These are phyloP conservation scores for Phlebiopsis gigantea DNA, from an alignment of 768 basidiomycete genomes.

Conservation along the genomic window DNA sequence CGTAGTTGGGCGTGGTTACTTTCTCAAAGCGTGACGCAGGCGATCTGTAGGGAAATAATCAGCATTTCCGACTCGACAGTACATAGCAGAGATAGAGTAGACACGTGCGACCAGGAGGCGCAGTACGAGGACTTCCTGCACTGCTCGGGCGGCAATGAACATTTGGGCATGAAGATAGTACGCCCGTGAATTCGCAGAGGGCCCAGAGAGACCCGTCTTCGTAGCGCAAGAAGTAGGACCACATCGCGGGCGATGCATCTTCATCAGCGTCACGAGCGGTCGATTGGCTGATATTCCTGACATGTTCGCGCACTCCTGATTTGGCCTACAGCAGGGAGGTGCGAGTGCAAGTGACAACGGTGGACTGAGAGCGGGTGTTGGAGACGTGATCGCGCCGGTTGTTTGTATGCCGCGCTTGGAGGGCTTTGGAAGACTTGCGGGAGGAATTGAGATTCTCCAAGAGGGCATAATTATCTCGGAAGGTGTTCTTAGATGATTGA, in stretches of 20 bases:
- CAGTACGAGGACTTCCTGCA: too few relatives aligned
- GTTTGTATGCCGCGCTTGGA: too few relatives aligned
- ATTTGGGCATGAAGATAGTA: background rate
- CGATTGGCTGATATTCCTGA: constrained; percentile 67
- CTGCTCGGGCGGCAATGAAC: background rate
- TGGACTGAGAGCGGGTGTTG: constrained; percentile 47
- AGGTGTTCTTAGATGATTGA: too few relatives aligned
- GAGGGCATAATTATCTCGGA: too few relatives aligned
- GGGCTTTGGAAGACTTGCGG: too few relatives aligned
- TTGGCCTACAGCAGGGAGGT: constrained; percentile 72
- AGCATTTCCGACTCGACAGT: background rate
- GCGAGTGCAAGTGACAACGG: constrained; percentile 32
- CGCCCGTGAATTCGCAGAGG: background rate
- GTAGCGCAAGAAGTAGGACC: constrained; percentile 22
- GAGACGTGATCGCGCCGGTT: too few relatives aligned
- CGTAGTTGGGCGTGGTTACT: constrained; percentile 36
- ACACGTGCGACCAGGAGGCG: too few relatives aligned
- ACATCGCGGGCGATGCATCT: constrained; percentile 64
- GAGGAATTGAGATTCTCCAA: too few relatives aligned
- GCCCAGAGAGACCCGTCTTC: background rate
- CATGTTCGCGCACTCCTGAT: constrained; percentile 73
- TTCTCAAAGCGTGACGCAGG: constrained; percentile 55
- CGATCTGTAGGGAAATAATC: constrained; percentile 37
- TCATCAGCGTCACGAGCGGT: constrained; percentile 51
- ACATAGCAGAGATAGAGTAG: too few relatives aligned